Evolutionary conservation across 2,329 filamentous ascomycete species (phyloP), one percentile per base, ranked within the genome.

Genomic region (Pestalotiopsis sp.): DNA sequence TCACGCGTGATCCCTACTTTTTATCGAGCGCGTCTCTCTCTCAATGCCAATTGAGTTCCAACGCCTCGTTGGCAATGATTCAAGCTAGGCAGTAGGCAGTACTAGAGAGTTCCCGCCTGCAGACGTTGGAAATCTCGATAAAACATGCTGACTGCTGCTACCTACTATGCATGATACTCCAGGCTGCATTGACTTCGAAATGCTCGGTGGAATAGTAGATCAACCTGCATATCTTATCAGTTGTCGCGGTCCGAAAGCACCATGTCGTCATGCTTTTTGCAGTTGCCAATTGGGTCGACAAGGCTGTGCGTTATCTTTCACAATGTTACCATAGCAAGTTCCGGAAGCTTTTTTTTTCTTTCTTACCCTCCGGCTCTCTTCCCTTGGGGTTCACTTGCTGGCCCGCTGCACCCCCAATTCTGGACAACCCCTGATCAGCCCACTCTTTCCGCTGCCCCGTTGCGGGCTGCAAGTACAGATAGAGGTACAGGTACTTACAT

Each of bases 401-500:
- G 45, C 45, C 45, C 45, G 36, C 62, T 41, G 20, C 9, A 58
- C 36, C 65, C 56, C 65, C 31, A 67, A 66, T 66, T 39, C 59
- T 62, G 59, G 59, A n/a, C 36, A 4, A 36, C 59, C 59, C 59
- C 59, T 62, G 59, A 39, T 20, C 59, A 62, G n/a, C n/a, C 59
- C 59, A 62, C 59, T 62, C 36, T 36, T 38, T 62, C 59, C 59
- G 59, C 38, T 62, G 27, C 59, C 59, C 59, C 59, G 59, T 39
- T 31, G 59, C 59, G 59, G 59, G 59, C 17, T 36, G 36, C 36
- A 65, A 65, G 62, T 65, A 65, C 38, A 31, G 59, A 36, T 36
- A 17, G n/a, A 65, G 27, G 62, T 65, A 65, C 38, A 65, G 62
- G n/a, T 65, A 65, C 62, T 65, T 65, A 14, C 20, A 45, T 17